phyloP scores from a whole-genome alignment of 148 eudicot genomes.

The Bassia scoparia region DNA sequence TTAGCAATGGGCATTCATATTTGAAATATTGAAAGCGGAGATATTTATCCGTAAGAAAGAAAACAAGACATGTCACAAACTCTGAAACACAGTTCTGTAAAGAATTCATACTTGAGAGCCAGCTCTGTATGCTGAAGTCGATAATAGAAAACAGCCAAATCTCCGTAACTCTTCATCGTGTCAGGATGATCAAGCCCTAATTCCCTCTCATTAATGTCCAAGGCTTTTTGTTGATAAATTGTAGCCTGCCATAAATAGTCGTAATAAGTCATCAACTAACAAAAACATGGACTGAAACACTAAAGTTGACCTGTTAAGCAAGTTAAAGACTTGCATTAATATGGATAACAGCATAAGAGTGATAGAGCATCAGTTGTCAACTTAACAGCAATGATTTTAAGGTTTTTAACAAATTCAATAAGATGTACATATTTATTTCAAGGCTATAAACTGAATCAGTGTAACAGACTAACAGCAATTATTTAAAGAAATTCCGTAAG shows the following conservation, averaged over 20 bases:
- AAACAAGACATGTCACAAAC: not conserved
- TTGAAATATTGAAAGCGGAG: not conserved
- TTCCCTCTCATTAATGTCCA: slow-evolving; percentile 99
- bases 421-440: not conserved
- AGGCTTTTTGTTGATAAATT: slow-evolving; percentile 97
- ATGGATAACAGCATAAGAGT: not conserved
- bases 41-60: not conserved
- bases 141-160: slow-evolving; percentile 98
- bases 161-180: slow-evolving; percentile 99
- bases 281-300: slow-evolving; percentile 2
- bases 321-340: not conserved
- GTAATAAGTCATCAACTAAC: slow-evolving; percentile 16
- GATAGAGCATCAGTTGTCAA: not conserved
- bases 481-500: too few relatives aligned
- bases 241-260: slow-evolving; percentile 64
- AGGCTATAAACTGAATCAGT: too few relatives aligned
- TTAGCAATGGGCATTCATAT: not conserved
- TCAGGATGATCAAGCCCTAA: slow-evolving; percentile 99
- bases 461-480: too few relatives aligned
- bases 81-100: not conserved
- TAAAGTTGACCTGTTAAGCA: not conserved
- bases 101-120: slow-evolving; percentile 82
- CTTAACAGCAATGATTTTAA: not conserved
- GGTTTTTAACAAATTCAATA: not conserved
- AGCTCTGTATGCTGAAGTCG: slow-evolving; percentile 97